Evolutionary conservation across 179 eudicot genomes (phyloP), one percentile per base, ranked within the genome.

Genomic region (Patellifolia procumbens): DNA sequence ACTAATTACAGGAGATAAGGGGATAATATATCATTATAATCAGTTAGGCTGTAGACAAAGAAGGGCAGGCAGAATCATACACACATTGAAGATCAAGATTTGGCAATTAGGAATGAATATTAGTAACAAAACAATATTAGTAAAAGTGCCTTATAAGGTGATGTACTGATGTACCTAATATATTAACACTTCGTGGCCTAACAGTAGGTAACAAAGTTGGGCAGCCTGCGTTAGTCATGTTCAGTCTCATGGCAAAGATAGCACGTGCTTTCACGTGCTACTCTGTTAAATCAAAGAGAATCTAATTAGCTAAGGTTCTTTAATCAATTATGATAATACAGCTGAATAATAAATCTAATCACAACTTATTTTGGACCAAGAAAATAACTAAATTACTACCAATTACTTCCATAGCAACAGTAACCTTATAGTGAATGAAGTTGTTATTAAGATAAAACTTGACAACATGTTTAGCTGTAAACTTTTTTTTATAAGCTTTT

Each of bases 221-320:
- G n/a, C 55, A 45, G 28, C 35, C 55, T 68, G 52, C 52, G 32
- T 67, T 67, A 22, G 35, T 67, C 43, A 67, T 11, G 20, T 19
- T 22, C 16, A 1, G 26, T 68, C 22, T 46, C 34, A 24, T 43
- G 4, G 42, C 32, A 42, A 67, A 42, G 32, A 3, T 20, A 7
- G 8, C 73, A 70, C 73, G 60, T 70, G 73, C 59, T 70, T 20
- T 1, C 73, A 70, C 73, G 73, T 70, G 73, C 45, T 70, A 70
- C 42, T 49, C 15, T 70, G 42, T 46, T 68, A 15, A 49, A 19
- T 24, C n/a, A 31, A 7, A 15, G 28, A 51, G 60, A 70, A 29
- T 70, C 73, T 31, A 28, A 19, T 70, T 49, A 69, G 39, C 72
- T 68, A 68, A 68, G 20, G 35, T 65, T 65, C 20, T 19, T 20